phyloP scores from a whole-genome alignment of 495 filamentous ascomycete genomes.

The Penicillium longicatenatum region DNA sequence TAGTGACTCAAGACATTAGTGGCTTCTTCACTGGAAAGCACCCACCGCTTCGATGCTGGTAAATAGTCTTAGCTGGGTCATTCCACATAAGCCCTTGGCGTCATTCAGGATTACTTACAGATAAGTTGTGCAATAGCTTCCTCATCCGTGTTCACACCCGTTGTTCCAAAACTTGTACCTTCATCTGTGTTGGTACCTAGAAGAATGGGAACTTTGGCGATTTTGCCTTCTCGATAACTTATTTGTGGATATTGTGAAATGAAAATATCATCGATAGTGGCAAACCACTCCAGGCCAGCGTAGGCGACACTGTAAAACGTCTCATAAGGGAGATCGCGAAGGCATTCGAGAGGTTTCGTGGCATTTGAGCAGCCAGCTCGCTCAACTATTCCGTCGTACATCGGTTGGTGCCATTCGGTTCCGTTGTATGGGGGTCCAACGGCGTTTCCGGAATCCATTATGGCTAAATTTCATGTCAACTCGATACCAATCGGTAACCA shows the following conservation, averaged over 20 bases:
- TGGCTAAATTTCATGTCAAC: conserved; percentile 40
- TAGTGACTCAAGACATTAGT: conserved; percentile 36
- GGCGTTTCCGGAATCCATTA: conserved; percentile 67
- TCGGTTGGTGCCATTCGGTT: conserved; percentile 44
- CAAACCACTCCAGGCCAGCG: conserved; percentile 41
- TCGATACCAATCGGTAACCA: neutral
- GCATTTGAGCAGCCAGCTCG: conserved; percentile 50
- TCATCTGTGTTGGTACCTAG: conserved; percentile 52
- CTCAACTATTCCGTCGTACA: conserved; percentile 42
- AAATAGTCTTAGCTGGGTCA: neutral
- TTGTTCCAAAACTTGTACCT: conserved; percentile 49
- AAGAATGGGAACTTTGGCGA: conserved; percentile 49
- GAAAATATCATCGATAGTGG: conserved; percentile 54
- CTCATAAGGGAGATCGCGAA: conserved; percentile 58
- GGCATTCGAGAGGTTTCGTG: conserved; percentile 61
- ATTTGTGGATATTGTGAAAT: conserved; percentile 45
- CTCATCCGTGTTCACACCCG: conserved; percentile 44
- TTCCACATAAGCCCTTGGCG: neutral
- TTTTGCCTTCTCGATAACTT: conserved; percentile 32
- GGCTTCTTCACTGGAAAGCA: conserved; percentile 31
- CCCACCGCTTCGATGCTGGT: conserved; percentile 43
- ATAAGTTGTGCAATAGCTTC: conserved; percentile 46
- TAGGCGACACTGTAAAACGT: conserved; percentile 57
- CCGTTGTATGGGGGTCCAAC: conserved; percentile 43
- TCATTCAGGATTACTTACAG: conserved; percentile 20